Evolutionary conservation across 306 rosid species (phyloP).

Genomic region (Oemleria cerasiformis): DNA sequence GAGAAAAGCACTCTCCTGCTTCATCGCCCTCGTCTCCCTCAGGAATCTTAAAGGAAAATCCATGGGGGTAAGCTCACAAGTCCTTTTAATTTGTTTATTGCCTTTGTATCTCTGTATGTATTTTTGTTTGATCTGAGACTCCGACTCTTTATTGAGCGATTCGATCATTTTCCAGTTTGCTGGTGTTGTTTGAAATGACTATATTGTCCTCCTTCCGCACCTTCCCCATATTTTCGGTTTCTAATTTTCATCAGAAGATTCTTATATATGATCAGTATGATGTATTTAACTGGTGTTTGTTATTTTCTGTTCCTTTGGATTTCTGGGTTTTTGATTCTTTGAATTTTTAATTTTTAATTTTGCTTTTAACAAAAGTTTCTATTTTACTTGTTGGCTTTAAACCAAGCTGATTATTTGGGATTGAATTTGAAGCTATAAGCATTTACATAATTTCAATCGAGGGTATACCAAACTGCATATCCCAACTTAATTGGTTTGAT

Average conservation of each 20-base stretch:
- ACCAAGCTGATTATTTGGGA: background rate
- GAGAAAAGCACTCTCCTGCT: background rate
- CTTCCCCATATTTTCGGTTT: background rate
- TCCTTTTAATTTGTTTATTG: background rate
- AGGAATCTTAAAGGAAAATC: constrained; percentile 3
- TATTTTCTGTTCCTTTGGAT: background rate
- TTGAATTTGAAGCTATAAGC: background rate
- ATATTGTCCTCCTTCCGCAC: background rate
- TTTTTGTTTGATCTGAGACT: constrained; percentile 15
- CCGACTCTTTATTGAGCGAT: background rate
- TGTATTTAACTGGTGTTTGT: background rate
- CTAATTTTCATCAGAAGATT: background rate
- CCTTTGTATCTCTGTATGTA: background rate
- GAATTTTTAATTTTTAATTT: background rate
- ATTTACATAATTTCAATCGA: background rate
- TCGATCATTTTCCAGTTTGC: background rate
- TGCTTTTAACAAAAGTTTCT: background rate
- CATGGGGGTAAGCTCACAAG: constrained; percentile 42
- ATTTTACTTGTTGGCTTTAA: background rate
- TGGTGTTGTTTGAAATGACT: background rate
- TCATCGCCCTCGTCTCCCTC: background rate
- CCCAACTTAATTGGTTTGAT: background rate
- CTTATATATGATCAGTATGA: background rate
- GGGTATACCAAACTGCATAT: background rate
- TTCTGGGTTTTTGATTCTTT: background rate